These are phyloP conservation scores for Mariannaea elegans DNA, from an alignment of 2,329 filamentous ascomycete genomes.

Conservation along the genomic window DNA sequence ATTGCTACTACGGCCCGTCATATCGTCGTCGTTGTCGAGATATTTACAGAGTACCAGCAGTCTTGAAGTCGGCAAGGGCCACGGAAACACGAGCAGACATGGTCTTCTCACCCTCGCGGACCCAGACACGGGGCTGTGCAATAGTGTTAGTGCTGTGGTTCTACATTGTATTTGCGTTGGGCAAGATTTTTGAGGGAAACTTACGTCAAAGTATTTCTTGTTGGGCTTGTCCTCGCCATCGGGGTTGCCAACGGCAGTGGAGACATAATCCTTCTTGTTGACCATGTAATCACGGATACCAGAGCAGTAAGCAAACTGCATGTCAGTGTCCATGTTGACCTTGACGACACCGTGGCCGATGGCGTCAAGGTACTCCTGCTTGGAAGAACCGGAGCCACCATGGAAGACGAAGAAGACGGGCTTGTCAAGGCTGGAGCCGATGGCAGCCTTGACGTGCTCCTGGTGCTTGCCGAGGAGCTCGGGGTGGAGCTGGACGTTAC, in stretches of 20 bases:
- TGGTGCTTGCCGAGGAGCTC: conserved; percentile 98
- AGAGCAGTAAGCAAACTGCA: conserved; percentile 92
- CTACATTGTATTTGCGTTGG: background rate
- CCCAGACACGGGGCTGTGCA: conserved; percentile 85
- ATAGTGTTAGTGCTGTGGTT: background rate
- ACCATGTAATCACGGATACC: conserved; percentile 96
- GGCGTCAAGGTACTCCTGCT: conserved; percentile 89
- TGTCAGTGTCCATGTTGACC: conserved; percentile 98
- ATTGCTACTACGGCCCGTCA: conserved; percentile 23
- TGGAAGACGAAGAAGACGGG: conserved; percentile 99
- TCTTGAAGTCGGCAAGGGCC: conserved; percentile 91
- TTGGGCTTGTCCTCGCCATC: conserved; percentile 98
- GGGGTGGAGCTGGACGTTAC: conserved; percentile 96
- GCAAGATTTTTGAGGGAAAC: conserved; percentile 27
- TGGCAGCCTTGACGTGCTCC: conserved; percentile 85
- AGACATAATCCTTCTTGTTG: conserved; percentile 94
- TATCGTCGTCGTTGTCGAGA: background rate
- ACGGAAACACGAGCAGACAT: conserved; percentile 84
- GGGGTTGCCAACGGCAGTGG: conserved; percentile 89
- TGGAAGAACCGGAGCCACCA: conserved; percentile 91
- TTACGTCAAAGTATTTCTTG: conserved; percentile 88
- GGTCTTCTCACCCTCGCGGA: conserved; percentile 96
- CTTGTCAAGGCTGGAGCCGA: conserved; percentile 77
- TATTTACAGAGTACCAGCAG: conserved; percentile 46
- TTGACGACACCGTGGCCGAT: conserved; percentile 97